Conservation (phyloP, 352 stramenopile species). For the Pythium brachiatum region DNA sequence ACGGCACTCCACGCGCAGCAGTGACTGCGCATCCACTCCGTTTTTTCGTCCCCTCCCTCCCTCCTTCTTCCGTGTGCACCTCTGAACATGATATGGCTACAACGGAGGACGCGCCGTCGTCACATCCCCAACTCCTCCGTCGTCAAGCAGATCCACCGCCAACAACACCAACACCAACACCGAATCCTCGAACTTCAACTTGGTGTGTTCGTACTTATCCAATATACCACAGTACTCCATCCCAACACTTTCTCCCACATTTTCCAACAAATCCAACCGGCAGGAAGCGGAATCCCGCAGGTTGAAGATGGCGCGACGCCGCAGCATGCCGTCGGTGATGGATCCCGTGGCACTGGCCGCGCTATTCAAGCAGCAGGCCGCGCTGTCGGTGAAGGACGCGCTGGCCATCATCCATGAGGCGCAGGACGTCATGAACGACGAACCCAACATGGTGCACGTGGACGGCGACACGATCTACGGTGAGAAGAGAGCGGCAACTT, state of each 20-base stretch:
- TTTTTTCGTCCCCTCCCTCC: too few species aligned
- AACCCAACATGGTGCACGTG: constrained; percentile 63
- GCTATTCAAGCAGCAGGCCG: constrained; percentile 60
- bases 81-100: constrained; percentile 3
- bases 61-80: too few species aligned
- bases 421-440: constrained; percentile 52
- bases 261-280: neutral
- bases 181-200: constrained; percentile 30
- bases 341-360: constrained; percentile 34
- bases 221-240: constrained; percentile 3
- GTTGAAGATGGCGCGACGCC: constrained; percentile 31
- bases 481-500: too few species aligned
- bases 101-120: neutral
- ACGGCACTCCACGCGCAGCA: too few species aligned
- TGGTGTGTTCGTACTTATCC: constrained; percentile 23
- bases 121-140: neutral
- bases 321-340: constrained; percentile 37
- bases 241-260: neutral
- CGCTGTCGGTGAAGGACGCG: constrained; percentile 53
- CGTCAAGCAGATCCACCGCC: neutral
- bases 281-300: neutral
- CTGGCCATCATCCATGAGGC: constrained; percentile 66
- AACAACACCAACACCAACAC: neutral
- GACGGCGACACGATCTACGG: constrained; percentile 30
- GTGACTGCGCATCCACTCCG: too few species aligned